Conservation (phyloP, 305 asterid genomes). For the Lippia alba region DNA sequence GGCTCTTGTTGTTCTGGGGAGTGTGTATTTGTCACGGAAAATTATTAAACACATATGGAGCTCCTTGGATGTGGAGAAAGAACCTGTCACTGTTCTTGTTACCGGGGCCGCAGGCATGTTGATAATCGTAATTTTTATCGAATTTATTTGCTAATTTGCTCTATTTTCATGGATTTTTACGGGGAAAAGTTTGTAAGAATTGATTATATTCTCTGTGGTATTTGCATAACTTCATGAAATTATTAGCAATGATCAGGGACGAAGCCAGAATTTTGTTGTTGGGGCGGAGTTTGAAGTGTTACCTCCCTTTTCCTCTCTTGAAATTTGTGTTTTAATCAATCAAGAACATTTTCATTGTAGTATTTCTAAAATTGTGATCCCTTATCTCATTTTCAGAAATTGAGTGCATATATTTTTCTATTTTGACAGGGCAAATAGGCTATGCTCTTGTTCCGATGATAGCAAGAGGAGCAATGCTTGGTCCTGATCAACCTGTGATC, state of each 20-base stretch:
- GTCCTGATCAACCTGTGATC: constrained; percentile 77
- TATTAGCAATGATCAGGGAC: not conserved
- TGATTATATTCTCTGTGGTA: not conserved
- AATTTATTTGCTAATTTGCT: not conserved
- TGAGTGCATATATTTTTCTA: too few species aligned
- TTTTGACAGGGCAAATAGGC: constrained; percentile 76
- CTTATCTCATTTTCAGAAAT: not conserved
- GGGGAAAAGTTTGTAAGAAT: not conserved
- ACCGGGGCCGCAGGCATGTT: constrained; percentile 91
- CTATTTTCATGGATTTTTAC: not conserved
- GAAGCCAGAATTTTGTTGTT: not conserved
- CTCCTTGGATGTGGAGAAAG: constrained; percentile 51
- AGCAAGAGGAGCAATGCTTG: constrained; percentile 86
- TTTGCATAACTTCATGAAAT: not conserved
- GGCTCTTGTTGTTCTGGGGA: constrained; percentile 60
- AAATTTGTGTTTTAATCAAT: not conserved
- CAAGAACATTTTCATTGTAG: not conserved
- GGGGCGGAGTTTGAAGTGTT: not conserved
- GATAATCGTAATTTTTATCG: not conserved
- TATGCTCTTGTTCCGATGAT: constrained; percentile 91
- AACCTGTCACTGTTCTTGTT: constrained; percentile 71
- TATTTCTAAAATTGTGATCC: not conserved
- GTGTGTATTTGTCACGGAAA: constrained; percentile 70
- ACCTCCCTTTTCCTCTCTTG: too few species aligned
- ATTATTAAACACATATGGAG: constrained; percentile 63